Base-by-base conservation (phyloP, 2,329 filamentous ascomycete species). In the Seiridium cupressi region DNA sequence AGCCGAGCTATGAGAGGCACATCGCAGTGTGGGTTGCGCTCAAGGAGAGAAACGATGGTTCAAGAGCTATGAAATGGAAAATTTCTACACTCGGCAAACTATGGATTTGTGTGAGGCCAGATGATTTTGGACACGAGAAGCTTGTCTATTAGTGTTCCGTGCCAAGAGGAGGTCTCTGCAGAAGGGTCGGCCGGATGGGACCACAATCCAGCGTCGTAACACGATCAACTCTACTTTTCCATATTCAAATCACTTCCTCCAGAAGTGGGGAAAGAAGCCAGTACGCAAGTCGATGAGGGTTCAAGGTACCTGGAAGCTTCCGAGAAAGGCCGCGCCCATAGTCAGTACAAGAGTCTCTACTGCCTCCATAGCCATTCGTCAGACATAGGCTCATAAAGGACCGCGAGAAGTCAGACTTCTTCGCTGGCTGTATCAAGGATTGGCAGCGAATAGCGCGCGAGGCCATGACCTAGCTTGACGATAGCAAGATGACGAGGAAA, bases 391-490 rank as follows among this genome's bases (percentile, higher is more conserved):
- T 76, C 73, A 74, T 75, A 76, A 72, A 74, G 72, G 72, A 71
- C 71, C 69, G 71, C 68, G 71, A 74, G 72, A 74, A 72, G 65
- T 70, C 63, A 66, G 64, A 70, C 66, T 77, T 75, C 72, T 74
- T 78, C 70, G 75, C 68, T 73, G 75, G 80, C 80, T 81, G 79
- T 82, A 83, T 77, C 80, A 79, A 69, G 77, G 77, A 77, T 76
- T 79, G 74, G 78, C 77, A 81, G 82, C 81, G 81, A 79, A 79
- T 84, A 84, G 83, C 81, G 81, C 82, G 81, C 80, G 76, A 81
- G 77, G 79, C 79, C 79, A 86, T 83, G 84, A 85, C 84, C 85
- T 90, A 90, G 87, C 85, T 86, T 85, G 84, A 87, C 84, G 87
- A 87, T 91, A 90, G 89, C 88, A 89, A 85, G 88, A 80, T 75